Evolutionary conservation across 805 yeast species (phyloP).

Genomic region (Candida easanensis): DNA sequence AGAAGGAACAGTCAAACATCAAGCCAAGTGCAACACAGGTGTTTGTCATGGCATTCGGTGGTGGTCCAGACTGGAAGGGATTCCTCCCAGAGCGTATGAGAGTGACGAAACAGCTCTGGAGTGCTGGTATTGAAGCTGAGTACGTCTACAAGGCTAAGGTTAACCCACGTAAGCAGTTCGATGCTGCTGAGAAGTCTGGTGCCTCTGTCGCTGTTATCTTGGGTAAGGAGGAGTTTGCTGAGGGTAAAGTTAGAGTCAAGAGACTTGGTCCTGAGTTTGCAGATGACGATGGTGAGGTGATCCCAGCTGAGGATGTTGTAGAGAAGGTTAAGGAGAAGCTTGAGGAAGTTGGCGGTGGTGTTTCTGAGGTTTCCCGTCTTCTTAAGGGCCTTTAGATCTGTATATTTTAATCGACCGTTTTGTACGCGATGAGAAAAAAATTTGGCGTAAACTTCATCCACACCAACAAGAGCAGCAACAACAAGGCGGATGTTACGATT

Average conservation of each 20-base stretch:
- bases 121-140: slow-evolving; percentile 85
- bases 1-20: slow-evolving; percentile 49
- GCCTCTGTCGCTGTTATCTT: slow-evolving; percentile 87
- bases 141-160: slow-evolving; percentile 91
- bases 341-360: slow-evolving; percentile 52
- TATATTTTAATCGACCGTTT: too few relatives aligned
- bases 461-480: not conserved
- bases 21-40: slow-evolving; percentile 91
- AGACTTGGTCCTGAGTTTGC: slow-evolving; percentile 84
- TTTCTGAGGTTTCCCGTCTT: slow-evolving; percentile 63
- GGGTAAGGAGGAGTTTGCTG: slow-evolving; percentile 86
- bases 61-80: slow-evolving; percentile 95
- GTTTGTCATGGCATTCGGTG: slow-evolving; percentile 96
- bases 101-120: slow-evolving; percentile 81
- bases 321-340: slow-evolving; percentile 48
- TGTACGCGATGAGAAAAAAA: not conserved
- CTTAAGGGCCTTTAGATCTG: slow-evolving; percentile 33
- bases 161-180: slow-evolving; percentile 93
- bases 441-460: not conserved
- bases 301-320: slow-evolving; percentile 60
- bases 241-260: slow-evolving; percentile 83
- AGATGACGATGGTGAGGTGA: slow-evolving; percentile 82
- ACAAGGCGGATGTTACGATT: not conserved
- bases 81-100: slow-evolving; percentile 89
- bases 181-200: slow-evolving; percentile 94